These are phyloP conservation scores for Porcisia deanei DNA, from an alignment of 208 protist species.

Conservation along the genomic window DNA sequence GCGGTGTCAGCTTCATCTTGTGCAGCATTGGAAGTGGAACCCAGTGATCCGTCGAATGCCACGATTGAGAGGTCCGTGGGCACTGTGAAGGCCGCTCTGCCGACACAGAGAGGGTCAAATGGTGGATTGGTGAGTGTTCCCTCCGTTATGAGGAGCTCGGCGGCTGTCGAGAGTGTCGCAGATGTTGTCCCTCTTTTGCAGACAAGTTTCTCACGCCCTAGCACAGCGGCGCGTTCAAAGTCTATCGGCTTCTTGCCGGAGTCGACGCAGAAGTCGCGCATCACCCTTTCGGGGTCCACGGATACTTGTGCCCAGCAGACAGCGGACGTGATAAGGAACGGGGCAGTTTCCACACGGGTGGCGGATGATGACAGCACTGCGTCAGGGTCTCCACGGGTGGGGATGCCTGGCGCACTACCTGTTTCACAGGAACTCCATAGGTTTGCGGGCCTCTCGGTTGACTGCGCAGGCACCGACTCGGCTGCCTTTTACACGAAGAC, in stretches of 20 bases:
- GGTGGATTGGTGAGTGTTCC: neutral
- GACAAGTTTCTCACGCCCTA: constrained; percentile 7
- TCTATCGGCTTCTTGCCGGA: constrained; percentile 16
- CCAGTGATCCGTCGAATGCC: neutral
- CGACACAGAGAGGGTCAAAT: neutral
- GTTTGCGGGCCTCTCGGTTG: constrained; percentile 19
- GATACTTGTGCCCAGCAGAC: neutral
- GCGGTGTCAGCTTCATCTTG: neutral
- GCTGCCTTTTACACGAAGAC: constrained; percentile 10
- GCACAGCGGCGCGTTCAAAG: constrained; percentile 1
- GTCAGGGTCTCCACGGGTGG: neutral
- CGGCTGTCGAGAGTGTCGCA: constrained; percentile 22
- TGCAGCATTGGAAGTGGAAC: neutral
- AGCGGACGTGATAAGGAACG: neutral
- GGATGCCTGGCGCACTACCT: too few species aligned
- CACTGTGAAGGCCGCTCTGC: too few species aligned
- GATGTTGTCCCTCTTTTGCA: constrained; percentile 28
- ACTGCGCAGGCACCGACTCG: constrained; percentile 22
- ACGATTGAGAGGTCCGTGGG: neutral
- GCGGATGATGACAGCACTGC: neutral
- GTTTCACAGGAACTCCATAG: neutral
- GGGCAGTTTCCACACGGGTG: neutral
- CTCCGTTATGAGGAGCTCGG: neutral
- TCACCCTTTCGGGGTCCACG: neutral
- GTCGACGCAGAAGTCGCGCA: neutral